These are phyloP conservation scores for Tylopilus sp. DNA, from an alignment of 1,284 basidiomycete genomes.

Conservation along the genomic window DNA sequence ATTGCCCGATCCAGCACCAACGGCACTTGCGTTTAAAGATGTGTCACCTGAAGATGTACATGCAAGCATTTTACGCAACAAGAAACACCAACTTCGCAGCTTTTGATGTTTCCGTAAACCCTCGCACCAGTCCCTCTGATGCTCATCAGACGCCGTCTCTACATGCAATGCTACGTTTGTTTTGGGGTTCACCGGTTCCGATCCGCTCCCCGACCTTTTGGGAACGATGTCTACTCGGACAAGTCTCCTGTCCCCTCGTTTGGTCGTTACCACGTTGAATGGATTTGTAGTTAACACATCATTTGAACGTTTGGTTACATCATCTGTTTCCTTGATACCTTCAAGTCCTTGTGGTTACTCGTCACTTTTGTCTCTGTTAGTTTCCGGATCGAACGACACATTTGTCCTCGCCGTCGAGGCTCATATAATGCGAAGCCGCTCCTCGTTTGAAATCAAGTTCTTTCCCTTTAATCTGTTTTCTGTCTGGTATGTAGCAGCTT, in stretches of 20 bases:
- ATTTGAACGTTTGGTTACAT: slow-evolving; percentile 17
- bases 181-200: slow-evolving; percentile 1
- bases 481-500: not conserved
- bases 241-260: slow-evolving; percentile 41
- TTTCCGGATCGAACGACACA: not conserved
- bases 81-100: slow-evolving; percentile 11
- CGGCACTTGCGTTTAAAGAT: slow-evolving; percentile 5
- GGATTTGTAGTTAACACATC: slow-evolving; percentile 25
- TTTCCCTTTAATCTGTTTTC: not conserved
- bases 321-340: slow-evolving; percentile 13
- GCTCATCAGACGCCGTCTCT: slow-evolving; percentile 2
- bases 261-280: slow-evolving; percentile 23
- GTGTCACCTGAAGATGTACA: slow-evolving; percentile 6
- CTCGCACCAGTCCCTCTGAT: slow-evolving; percentile 1
- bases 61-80: slow-evolving; percentile 1
- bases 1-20: slow-evolving; percentile 13
- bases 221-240: slow-evolving; percentile 29
- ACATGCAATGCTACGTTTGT: slow-evolving; percentile 6
- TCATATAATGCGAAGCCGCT: not conserved
- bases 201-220: slow-evolving; percentile 4
- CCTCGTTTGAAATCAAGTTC: slow-evolving; percentile 5
- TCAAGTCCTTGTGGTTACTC: slow-evolving; percentile 1
- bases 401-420: not conserved
- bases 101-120: slow-evolving; percentile 10
- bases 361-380: not conserved